Base-by-base conservation (phyloP, 345 rosid species). In the Lumnitzera racemosa region DNA sequence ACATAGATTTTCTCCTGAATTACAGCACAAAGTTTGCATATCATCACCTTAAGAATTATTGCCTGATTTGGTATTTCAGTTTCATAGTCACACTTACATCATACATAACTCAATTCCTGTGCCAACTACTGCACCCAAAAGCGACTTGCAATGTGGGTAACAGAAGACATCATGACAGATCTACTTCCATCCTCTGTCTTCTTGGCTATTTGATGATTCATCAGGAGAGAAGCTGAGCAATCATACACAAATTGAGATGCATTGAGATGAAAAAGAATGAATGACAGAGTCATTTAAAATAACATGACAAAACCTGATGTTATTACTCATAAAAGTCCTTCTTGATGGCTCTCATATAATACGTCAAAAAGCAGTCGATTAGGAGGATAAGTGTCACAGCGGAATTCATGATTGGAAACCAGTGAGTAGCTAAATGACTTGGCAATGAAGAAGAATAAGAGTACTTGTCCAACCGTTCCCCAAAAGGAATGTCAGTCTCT, bases 141-240 rank as follows among this genome's bases (percentile, higher is more conserved):
- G 61, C 53, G 97, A 90, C 57, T 84, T 81, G 72, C 72, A 56
- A 64, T 78, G 78, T 3, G 97, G 97, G 69, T 77, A 90, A 15
- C 94, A 76, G 65, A 90, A 90, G 29, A 90, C 96, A 65, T 90
- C 97, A 4, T 90, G 88, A 47, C 76, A 87, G 62, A 90, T 83
- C 76, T 88, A 85, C 69, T 90, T 90, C 96, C 97, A 90, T 65
- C 97, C 97, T 48, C 83, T 87, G 73, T 90, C 95, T 56, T 90
- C 97, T 66, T 83, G 92, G 68, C 84, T 89, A 75, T 87, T 92
- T 71, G 83, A 89, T n/a, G 92, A 80, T 75, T 87, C 97, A 67
- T 90, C 96, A 70, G 81, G 92, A 15, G 90, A 86, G 72, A 85
- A 88, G 75, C 96, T 88, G 63, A 36, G 17, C 23, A 0, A 36